These are phyloP conservation scores for Verruconis gallopava DNA, from an alignment of 2,329 filamentous ascomycete genomes.

Conservation along the genomic window DNA sequence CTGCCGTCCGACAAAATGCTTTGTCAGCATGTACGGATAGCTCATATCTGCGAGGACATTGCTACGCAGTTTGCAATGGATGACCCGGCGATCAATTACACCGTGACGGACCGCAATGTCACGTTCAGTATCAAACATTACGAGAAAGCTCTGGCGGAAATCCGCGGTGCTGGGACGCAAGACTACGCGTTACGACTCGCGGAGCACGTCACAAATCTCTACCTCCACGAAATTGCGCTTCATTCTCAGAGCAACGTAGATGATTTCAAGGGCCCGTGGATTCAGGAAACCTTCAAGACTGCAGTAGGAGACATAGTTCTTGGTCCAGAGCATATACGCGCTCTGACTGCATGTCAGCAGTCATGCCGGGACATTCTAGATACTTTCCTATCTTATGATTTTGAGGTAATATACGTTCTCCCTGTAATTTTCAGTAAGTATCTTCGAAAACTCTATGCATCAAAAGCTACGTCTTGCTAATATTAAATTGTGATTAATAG, in stretches of 20 bases:
- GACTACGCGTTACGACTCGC: conserved; percentile 20
- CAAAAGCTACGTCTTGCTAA: too few species aligned
- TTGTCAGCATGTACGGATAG: conserved; percentile 45
- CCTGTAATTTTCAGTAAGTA: conserved; percentile 33
- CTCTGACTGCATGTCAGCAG: conserved; percentile 32
- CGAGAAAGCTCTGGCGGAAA: conserved; percentile 33
- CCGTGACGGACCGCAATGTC: conserved; percentile 42
- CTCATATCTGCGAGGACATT: conserved; percentile 45
- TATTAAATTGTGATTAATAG: conserved; percentile 12
- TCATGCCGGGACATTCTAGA: conserved; percentile 35
- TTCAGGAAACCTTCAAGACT: conserved; percentile 28
- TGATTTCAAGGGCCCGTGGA: conserved; percentile 33
- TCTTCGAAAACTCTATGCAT: too few species aligned
- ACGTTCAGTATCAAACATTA: conserved; percentile 42
- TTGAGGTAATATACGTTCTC: conserved; percentile 28
- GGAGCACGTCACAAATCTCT: conserved; percentile 35
- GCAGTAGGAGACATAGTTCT: conserved; percentile 29
- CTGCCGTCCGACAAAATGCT: conserved; percentile 43
- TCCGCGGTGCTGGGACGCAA: conserved; percentile 11
- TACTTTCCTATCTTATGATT: conserved; percentile 36
- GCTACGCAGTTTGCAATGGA: conserved; percentile 45
- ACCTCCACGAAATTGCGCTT: conserved; percentile 38
- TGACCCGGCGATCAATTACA: conserved; percentile 36
- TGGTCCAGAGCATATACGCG: conserved; percentile 33
- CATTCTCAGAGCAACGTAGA: conserved; percentile 30